phyloP scores from a whole-genome alignment of 2,329 filamentous ascomycete species.

The Trichophyton benhamiae region DNA sequence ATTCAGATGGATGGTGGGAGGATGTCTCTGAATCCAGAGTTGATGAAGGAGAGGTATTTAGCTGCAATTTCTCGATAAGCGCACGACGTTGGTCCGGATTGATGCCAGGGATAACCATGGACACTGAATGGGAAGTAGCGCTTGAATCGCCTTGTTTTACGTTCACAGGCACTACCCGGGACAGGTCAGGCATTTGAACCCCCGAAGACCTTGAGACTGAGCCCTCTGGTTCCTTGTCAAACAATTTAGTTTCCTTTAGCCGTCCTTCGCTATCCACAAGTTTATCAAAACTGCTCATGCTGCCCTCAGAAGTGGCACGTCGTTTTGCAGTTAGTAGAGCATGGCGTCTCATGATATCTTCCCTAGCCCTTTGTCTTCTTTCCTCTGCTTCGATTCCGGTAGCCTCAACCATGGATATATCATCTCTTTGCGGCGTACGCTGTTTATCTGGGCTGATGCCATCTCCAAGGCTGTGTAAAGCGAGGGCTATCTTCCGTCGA shows the following conservation, averaged over 20 bases:
- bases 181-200: conserved; percentile 20
- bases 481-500: conserved; percentile 48
- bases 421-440: conserved; percentile 20
- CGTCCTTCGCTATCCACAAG: conserved; percentile 35
- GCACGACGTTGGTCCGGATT: conserved; percentile 12
- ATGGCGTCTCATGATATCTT: conserved; percentile 35
- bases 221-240: background rate
- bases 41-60: conserved; percentile 18
- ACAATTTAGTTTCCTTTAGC: conserved; percentile 15
- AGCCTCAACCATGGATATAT: conserved; percentile 39
- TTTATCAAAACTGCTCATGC: conserved; percentile 30
- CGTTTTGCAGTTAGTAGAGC: conserved; percentile 29
- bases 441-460: conserved; percentile 41
- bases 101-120: conserved; percentile 13
- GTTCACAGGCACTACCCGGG: conserved; percentile 16
- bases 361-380: conserved; percentile 32
- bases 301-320: conserved; percentile 17
- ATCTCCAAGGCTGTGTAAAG: conserved; percentile 48
- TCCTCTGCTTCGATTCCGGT: conserved; percentile 33
- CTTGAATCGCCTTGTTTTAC: conserved; percentile 15
- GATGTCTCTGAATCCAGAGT: conserved; percentile 21
- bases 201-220: conserved; percentile 26
- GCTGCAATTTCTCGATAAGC: conserved; percentile 14
- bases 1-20: conserved; percentile 32
- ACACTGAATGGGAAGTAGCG: conserved; percentile 11